Conservation (phyloP, 371 early-diverging fungal species). For the Sporodiniella umbellata region DNA sequence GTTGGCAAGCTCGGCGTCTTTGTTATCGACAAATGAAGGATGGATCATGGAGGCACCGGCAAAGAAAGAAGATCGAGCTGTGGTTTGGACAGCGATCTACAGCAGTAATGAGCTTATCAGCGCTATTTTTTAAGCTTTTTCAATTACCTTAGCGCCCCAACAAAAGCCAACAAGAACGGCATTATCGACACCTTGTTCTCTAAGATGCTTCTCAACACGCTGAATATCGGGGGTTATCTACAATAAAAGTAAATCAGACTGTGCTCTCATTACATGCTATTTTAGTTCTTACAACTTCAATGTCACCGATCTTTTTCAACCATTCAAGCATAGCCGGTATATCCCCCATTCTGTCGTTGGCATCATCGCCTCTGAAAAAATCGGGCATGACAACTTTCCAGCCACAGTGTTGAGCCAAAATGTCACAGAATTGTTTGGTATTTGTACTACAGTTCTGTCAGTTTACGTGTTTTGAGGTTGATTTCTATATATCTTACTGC, state of each 20-base stretch:
- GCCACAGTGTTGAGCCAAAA: conserved; percentile 51
- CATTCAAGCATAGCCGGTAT: conserved; percentile 29
- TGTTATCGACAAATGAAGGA: conserved; percentile 52
- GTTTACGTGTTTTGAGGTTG: no score
- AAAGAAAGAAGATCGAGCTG: conserved; percentile 30
- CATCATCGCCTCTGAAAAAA: conserved; percentile 51
- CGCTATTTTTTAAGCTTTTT: background rate
- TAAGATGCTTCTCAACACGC: conserved; percentile 37
- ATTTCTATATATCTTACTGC: conserved; percentile 15
- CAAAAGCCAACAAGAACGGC: conserved; percentile 64
- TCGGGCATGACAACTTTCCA: conserved; percentile 69
- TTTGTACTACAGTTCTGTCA: conserved; percentile 27
- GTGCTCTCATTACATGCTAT: no score
- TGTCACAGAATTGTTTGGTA: conserved; percentile 63
- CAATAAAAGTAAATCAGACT: background rate
- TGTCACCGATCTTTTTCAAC: conserved; percentile 31
- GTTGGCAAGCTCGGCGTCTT: conserved; percentile 49
- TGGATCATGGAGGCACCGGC: conserved; percentile 59
- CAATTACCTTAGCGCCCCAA: conserved; percentile 57
- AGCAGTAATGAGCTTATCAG: background rate
- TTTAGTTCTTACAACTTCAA: conserved; percentile 18
- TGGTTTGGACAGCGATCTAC: conserved; percentile 35
- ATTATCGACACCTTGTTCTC: conserved; percentile 33
- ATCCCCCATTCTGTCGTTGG: conserved; percentile 21
- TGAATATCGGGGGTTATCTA: conserved; percentile 31